These are phyloP conservation scores for Starmerella bacillaris DNA, from an alignment of 805 yeast genomes.

Conservation along the genomic window DNA sequence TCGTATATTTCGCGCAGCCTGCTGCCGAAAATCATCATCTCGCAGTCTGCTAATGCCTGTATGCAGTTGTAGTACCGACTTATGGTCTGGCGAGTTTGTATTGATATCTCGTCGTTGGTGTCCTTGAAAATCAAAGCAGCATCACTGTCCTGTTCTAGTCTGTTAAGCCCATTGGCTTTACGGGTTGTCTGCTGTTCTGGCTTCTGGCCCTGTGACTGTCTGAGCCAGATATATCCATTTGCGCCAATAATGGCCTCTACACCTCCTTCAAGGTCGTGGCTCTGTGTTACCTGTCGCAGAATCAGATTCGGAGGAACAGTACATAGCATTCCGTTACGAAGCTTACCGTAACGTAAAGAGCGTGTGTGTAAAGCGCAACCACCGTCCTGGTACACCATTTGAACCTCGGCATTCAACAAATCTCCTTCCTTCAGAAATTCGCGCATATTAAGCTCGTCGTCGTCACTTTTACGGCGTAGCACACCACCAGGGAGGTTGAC, in stretches of 20 bases:
- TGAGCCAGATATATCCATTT: slow-evolving; percentile 86
- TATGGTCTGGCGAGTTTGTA: slow-evolving; percentile 48
- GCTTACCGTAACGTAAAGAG: slow-evolving; percentile 84
- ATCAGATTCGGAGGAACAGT: slow-evolving; percentile 69
- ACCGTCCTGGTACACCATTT: slow-evolving; percentile 73
- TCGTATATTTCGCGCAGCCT: slow-evolving; percentile 72
- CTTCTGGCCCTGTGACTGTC: slow-evolving; percentile 35
- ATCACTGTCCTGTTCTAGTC: slow-evolving; percentile 72
- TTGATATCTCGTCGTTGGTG: slow-evolving; percentile 53
- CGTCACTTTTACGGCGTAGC: slow-evolving; percentile 78
- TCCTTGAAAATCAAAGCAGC: slow-evolving; percentile 93
- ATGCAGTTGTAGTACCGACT: slow-evolving; percentile 74
- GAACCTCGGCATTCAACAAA: slow-evolving; percentile 87
- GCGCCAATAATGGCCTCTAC: slow-evolving; percentile 82
- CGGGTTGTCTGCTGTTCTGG: slow-evolving; percentile 17
- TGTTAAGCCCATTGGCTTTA: slow-evolving; percentile 42
- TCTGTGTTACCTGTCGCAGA: slow-evolving; percentile 71
- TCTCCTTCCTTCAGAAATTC: slow-evolving; percentile 89
- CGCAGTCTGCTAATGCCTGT: slow-evolving; percentile 63
- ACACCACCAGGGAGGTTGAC: slow-evolving; percentile 97
- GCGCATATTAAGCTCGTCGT: slow-evolving; percentile 94
- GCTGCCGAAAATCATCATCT: slow-evolving; percentile 70
- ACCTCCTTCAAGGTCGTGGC: slow-evolving; percentile 83
- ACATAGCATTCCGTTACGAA: slow-evolving; percentile 74
- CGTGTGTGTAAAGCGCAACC: slow-evolving; percentile 88